Conservation (phyloP, 306 rosid species). For the Hippophae rhamnoides region DNA sequence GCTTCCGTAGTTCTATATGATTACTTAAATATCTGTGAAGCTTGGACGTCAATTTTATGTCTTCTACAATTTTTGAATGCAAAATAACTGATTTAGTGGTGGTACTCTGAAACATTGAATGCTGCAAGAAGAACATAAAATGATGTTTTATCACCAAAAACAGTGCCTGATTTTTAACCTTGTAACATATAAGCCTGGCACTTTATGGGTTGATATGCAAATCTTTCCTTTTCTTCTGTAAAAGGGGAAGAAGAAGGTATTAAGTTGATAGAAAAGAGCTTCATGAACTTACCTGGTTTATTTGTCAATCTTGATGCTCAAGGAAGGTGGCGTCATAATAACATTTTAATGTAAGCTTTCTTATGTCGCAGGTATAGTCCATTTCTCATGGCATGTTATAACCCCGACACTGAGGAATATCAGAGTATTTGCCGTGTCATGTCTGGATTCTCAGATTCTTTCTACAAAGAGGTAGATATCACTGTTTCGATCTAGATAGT, state of each 20-base stretch:
- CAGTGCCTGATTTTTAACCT: too few relatives aligned
- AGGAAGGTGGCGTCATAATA: not conserved
- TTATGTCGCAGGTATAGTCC: conserved; percentile 75
- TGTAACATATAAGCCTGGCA: too few relatives aligned
- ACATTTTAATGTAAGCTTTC: conserved; percentile 6
- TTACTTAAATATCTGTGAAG: conserved; percentile 10
- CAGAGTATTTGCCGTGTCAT: conserved; percentile 94
- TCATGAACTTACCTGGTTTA: too few relatives aligned
- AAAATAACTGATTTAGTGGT: not conserved
- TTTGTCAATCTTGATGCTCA: not conserved
- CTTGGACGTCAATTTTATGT: not conserved
- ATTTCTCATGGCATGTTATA: conserved; percentile 87
- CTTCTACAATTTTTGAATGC: not conserved
- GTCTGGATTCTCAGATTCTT: conserved; percentile 88
- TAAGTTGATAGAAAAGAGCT: too few relatives aligned
- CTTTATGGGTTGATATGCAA: too few relatives aligned
- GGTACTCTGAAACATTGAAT: not conserved
- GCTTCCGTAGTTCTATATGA: not conserved
- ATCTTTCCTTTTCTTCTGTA: too few relatives aligned
- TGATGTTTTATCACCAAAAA: too few relatives aligned
- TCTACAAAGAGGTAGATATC: conserved; percentile 57
- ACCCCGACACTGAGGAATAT: conserved; percentile 78
- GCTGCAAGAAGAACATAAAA: not conserved
- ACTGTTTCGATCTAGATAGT: conserved; percentile 5
- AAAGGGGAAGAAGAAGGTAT: too few relatives aligned